Conservation (phyloP, 345 rosid species). For the Camelina laxa region DNA sequence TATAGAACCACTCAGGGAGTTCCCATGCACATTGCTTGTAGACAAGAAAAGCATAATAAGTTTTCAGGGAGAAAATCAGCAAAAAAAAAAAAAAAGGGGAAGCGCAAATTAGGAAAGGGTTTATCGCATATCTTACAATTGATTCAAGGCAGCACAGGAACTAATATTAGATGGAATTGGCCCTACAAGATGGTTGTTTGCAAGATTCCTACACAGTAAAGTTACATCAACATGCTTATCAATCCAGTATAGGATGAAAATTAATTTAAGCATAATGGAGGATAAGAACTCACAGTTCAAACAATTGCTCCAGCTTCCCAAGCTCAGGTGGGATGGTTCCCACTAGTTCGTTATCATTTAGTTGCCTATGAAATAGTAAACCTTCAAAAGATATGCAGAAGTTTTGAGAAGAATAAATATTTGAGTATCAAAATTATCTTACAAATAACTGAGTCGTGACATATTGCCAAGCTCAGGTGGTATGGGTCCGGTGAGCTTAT, state of each 20-base stretch:
- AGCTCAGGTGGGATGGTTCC: constrained; percentile 93
- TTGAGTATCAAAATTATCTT: constrained; percentile 32
- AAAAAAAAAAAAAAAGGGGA: not conserved
- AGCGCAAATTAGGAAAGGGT: not conserved
- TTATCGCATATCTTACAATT: constrained; percentile 58
- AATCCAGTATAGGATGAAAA: too few species aligned
- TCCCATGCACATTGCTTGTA: constrained; percentile 88
- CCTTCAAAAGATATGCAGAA: not conserved
- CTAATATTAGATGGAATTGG: constrained; percentile 83
- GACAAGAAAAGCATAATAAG: not conserved
- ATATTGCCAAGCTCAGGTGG: constrained; percentile 98
- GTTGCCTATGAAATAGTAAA: constrained; percentile 57
- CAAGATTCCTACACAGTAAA: constrained; percentile 72
- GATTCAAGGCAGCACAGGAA: constrained; percentile 84
- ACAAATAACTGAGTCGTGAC: constrained; percentile 96
- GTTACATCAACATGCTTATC: not conserved
- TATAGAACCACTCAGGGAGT: constrained; percentile 69
- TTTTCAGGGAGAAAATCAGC: not conserved
- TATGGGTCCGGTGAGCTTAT: constrained; percentile 78
- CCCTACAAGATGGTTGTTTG: constrained; percentile 78
- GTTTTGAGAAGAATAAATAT: not conserved
- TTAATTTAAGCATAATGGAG: not conserved
- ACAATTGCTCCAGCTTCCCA: constrained; percentile 87
- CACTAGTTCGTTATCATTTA: constrained; percentile 70
- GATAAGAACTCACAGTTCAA: constrained; percentile 70